Conservation (phyloP, 2,329 filamentous ascomycete species). For the Metarhizium brunneum region DNA sequence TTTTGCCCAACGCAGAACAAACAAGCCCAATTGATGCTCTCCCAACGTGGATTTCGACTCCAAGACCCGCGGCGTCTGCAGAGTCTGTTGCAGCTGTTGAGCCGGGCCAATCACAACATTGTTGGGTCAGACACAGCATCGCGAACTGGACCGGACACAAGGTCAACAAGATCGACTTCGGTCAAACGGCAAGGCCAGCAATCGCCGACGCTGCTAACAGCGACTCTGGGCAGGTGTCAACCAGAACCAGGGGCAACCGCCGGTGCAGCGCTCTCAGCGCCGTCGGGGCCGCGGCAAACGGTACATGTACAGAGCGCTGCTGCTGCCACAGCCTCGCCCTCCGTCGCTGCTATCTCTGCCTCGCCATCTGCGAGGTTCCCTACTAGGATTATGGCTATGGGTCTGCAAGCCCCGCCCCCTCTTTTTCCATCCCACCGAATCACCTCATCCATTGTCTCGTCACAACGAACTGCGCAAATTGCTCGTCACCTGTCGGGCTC, state of each 20-base stretch:
- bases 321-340: too few relatives aligned
- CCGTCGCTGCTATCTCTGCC: background rate
- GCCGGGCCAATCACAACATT: slow-evolving; percentile 9
- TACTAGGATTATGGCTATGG: slow-evolving; percentile 10
- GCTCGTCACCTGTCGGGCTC: slow-evolving; percentile 41
- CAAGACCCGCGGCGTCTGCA: slow-evolving; percentile 8
- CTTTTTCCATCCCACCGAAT: slow-evolving; percentile 19
- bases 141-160: background rate
- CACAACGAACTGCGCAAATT: slow-evolving; percentile 42
- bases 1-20: background rate
- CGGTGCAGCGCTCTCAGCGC: background rate
- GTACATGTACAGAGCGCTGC: too few relatives aligned
- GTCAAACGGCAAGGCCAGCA: background rate
- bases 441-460: slow-evolving; percentile 34
- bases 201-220: background rate
- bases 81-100: background rate
- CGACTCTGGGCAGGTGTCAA: background rate
- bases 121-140: background rate
- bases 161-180: background rate
- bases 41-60: background rate
- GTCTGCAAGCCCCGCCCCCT: slow-evolving; percentile 28
- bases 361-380: background rate
- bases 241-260: background rate
- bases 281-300: background rate
- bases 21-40: slow-evolving; percentile 4